Base-by-base conservation (phyloP, 176 grass and related monocot species). In the Urochloa ruziziensis region DNA sequence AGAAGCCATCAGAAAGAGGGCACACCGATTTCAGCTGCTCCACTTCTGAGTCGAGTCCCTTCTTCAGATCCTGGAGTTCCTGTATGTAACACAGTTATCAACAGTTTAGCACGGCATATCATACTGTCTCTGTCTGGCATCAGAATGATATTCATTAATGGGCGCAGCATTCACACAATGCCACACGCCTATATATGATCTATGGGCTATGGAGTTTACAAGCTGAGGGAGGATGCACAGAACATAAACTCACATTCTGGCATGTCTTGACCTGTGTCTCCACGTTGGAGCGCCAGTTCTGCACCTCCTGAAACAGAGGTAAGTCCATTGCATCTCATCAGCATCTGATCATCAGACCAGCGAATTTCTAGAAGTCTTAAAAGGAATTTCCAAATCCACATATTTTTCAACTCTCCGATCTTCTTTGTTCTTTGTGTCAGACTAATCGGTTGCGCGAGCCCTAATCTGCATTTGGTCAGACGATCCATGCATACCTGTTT, bases 241-340 rank as follows among this genome's bases (percentile, higher is more conserved):
- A 17, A 69, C 71, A 30, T 5, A 23, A 23, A 79, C 81, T 83
- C 80, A 91, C 73, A 73, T 47, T 86, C 67, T 87, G 64, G 74
- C 84, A 73, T 10, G 70, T 76, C 63, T 86, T 92, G 67, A 83
- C 90, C 89, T 96, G 85, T n/a, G 58, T 48, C 59, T 96, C 82
- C 16, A 93, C 21, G 35, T 84, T 87, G 60, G 62, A 81, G 35
- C 83, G 86, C 93, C 90, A 96, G 47, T 79, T 89, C 18, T 96
- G 90, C 44, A 93, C 85, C 63, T 92, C 93, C 93, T 95, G 89
- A 86, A 90, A 62, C 51, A 81, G 52, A 75, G 53, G 30, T 74
- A 18, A n/a, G 21, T 29, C 44, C 43, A 40, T 40, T 28, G 30
- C 49, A 56, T 24, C 49, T 24, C 49, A 75, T 75, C 57, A 23